Evolutionary conservation across 345 rosid genomes (phyloP).

Genomic region (Fremontodendron californicum): DNA sequence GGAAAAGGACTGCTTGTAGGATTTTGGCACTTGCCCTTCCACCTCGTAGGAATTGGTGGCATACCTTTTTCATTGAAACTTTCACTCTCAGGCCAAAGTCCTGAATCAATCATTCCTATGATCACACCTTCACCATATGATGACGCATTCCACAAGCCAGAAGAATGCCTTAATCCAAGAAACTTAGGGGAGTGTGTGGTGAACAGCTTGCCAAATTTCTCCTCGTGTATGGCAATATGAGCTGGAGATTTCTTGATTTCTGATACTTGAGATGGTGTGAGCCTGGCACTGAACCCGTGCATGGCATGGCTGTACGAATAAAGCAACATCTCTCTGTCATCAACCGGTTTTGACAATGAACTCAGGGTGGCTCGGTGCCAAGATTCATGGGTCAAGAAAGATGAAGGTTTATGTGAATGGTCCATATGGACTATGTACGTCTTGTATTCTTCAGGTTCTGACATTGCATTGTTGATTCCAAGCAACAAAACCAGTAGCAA

Average conservation of each 20-base stretch:
- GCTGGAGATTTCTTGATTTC: too few species aligned
- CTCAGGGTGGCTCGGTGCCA: slow-evolving; percentile 5
- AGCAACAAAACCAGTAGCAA: background rate
- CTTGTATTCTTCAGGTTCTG: background rate
- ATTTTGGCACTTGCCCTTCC: slow-evolving; percentile 15
- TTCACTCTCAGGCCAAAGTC: slow-evolving; percentile 14
- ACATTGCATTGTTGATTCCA: background rate
- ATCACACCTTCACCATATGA: slow-evolving; percentile 11
- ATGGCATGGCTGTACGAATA: slow-evolving; percentile 40
- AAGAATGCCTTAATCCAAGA: background rate
- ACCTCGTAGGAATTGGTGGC: slow-evolving; percentile 4
- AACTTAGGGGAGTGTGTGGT: background rate
- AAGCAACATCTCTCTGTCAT: slow-evolving; percentile 17
- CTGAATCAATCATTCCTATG: slow-evolving; percentile 6
- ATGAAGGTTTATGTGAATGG: background rate
- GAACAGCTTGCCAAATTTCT: background rate
- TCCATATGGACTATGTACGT: slow-evolving; percentile 11
- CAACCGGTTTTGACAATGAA: slow-evolving; percentile 5
- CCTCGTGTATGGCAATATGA: too few species aligned
- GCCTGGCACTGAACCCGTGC: slow-evolving; percentile 49
- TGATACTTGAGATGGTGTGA: slow-evolving; percentile 40
- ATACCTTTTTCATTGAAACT: slow-evolving; percentile 12
- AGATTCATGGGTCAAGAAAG: background rate
- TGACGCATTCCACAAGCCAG: slow-evolving; percentile 4
- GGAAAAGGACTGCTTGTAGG: background rate